Evolutionary conservation across 2,329 filamentous ascomycete genomes (phyloP), one percentile per base, ranked within the genome.

Genomic region (Fusarium bulbicola): DNA sequence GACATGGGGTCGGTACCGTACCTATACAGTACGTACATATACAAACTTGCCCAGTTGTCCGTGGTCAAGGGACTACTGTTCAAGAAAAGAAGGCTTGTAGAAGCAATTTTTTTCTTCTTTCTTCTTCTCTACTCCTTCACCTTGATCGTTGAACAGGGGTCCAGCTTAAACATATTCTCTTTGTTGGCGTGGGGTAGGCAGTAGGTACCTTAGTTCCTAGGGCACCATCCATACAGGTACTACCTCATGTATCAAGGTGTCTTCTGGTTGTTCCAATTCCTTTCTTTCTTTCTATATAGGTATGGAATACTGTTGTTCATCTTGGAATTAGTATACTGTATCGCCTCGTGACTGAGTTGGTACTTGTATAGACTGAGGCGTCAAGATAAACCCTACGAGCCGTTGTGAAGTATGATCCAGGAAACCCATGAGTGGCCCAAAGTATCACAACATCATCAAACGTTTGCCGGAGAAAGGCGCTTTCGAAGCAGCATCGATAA

Each of bases 31-130:
- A 47, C 18, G 28, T 47, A 47, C 18, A 21, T 46, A 46, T 49
- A n/a, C 20, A 47, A 28, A 30, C 30, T 30, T 47, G 20, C 26
- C 45, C 62, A 14, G 50, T 60, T 66, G 50, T 58, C 39, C 49
- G 65, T 43, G 30, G 59, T 20, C 18, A 34, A 34, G 65, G 28
- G 24, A 30, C 15, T 16, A 57, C 47, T 18, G 56, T 64, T 73
- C 52, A 66, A 61, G 66, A 50, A 59, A 73, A 65, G 53, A 73
- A 73, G 61, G 43, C 45, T 63, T 73, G 42, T 59, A 24, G 56
- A 63, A 70, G 56, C 28, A 53, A 36, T 52, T 64, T 66, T 45
- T 36, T 30, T 52, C 36, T 26, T 46, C 24, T 21, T 21, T 16
- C 20, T 34, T 32, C 40, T 42, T 43, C n/a, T 36, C 15, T 36